Conservation (phyloP, 2,329 filamentous ascomycete species). For the Aspergillus oerlinghausenensis region DNA sequence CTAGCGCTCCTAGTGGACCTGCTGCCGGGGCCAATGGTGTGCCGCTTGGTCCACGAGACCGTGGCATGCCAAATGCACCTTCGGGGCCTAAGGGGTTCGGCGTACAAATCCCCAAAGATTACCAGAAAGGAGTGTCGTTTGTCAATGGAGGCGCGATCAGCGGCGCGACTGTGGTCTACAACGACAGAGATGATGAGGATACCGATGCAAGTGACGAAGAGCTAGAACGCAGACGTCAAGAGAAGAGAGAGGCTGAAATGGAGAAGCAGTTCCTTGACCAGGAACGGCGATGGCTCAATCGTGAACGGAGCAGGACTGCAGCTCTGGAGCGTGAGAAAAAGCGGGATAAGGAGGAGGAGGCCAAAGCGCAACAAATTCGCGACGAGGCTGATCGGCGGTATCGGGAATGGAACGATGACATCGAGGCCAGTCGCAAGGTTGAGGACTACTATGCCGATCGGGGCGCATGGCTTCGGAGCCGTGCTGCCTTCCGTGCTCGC, state of each 20-base stretch:
- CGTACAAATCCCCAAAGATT: constrained; percentile 62
- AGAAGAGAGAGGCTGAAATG: constrained; percentile 68
- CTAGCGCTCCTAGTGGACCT: constrained; percentile 58
- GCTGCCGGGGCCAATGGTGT: constrained; percentile 66
- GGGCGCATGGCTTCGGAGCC: constrained; percentile 77
- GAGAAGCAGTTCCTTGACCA: constrained; percentile 80
- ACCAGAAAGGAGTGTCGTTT: constrained; percentile 75
- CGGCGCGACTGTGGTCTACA: constrained; percentile 46
- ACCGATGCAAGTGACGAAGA: constrained; percentile 85
- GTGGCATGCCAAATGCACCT: constrained; percentile 68
- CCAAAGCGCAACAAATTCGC: constrained; percentile 58
- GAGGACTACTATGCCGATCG: constrained; percentile 86
- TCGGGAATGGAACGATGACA: constrained; percentile 82
- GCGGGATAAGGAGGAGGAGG: constrained; percentile 70
- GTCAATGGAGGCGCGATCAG: constrained; percentile 72
- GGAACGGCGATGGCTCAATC: constrained; percentile 84
- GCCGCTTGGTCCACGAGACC: constrained; percentile 67
- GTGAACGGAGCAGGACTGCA: constrained; percentile 76
- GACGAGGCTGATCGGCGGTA: constrained; percentile 68
- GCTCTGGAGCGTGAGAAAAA: constrained; percentile 81
- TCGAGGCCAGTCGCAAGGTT: constrained; percentile 66
- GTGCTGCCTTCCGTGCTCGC: constrained; percentile 65
- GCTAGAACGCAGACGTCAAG: constrained; percentile 66
- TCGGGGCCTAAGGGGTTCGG: constrained; percentile 63
- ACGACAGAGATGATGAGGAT: constrained; percentile 74